Conservation (phyloP, 148 eudicot genomes). For the Rhododendron williamsianum region DNA sequence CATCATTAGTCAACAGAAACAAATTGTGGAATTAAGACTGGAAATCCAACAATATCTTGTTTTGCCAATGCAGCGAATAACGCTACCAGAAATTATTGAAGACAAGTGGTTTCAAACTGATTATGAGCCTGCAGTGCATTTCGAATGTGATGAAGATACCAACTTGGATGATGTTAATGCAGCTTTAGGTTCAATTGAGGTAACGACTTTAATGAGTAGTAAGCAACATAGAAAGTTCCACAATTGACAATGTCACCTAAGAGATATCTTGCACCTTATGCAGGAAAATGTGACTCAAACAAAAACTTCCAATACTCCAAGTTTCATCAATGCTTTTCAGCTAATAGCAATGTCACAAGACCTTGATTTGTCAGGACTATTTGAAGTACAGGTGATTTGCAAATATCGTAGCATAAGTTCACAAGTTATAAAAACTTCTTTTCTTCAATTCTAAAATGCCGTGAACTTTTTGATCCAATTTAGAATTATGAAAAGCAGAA, state of each 20-base stretch:
- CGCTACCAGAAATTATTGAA: constrained; percentile 35
- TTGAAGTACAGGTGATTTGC: constrained; percentile 43
- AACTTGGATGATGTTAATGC: constrained; percentile 26
- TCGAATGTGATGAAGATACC: constrained; percentile 20
- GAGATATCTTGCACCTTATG: not conserved
- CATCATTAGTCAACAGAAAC: not conserved
- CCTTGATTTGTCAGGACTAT: constrained; percentile 48
- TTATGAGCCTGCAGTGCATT: constrained; percentile 29
- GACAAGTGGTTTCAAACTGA: constrained; percentile 46
- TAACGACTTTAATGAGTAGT: constrained; percentile 2
- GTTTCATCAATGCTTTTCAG: constrained; percentile 58
- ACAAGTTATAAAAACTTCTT: not conserved
- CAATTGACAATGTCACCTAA: not conserved
- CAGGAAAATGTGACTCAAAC: constrained; percentile 29
- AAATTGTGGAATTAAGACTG: not conserved
- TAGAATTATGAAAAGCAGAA: constrained; percentile 42
- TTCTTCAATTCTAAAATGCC: not conserved
- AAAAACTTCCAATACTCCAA: constrained; percentile 13
- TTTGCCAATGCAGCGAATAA: constrained; percentile 37
- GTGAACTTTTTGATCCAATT: not conserved
- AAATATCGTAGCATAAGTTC: not conserved
- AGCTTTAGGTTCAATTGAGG: constrained; percentile 28
- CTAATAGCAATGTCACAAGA: constrained; percentile 46
- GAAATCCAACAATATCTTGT: not conserved
- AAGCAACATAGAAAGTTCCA: not conserved